These are phyloP conservation scores for Amanita molliuscula DNA, from an alignment of 768 basidiomycete genomes.

Conservation along the genomic window DNA sequence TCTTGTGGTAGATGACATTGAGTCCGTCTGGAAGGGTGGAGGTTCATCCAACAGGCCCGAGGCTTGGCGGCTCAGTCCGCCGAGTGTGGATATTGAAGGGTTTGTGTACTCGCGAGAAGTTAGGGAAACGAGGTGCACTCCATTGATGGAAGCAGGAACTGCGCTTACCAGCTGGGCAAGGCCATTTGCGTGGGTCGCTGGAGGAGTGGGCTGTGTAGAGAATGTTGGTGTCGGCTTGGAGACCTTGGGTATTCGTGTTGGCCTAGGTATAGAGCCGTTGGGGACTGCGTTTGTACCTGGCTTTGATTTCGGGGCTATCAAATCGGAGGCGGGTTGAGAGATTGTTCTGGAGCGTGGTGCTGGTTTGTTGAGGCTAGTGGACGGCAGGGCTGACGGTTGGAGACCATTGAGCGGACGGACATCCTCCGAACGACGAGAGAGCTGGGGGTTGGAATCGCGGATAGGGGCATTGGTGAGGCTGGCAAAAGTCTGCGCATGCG, in stretches of 20 bases:
- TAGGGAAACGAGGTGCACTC: slow-evolving; percentile 10
- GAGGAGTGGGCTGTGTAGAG: slow-evolving; percentile 11
- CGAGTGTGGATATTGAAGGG: slow-evolving; percentile 15
- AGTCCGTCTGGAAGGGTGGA: slow-evolving; percentile 43
- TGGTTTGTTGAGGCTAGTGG: slow-evolving; percentile 16
- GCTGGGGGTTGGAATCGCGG: slow-evolving; percentile 2
- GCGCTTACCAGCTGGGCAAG: slow-evolving; percentile 9
- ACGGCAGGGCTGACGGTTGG: slow-evolving; percentile 10
- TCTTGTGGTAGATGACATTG: slow-evolving; percentile 27
- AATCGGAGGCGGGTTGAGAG: slow-evolving; percentile 46
- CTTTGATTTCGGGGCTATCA: slow-evolving; percentile 18
- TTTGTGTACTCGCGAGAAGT: slow-evolving; percentile 10
- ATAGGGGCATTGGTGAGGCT: slow-evolving; percentile 11
- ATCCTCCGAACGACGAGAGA: slow-evolving; percentile 4
- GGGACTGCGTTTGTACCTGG: slow-evolving; percentile 18
- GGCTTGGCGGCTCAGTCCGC: slow-evolving; percentile 14
- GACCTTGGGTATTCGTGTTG: slow-evolving; percentile 43
- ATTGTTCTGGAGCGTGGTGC: slow-evolving; percentile 51
- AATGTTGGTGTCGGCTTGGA: slow-evolving; percentile 17
- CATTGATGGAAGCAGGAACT: slow-evolving; percentile 12
- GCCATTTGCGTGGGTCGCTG: slow-evolving; percentile 4
- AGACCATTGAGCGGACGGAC: slow-evolving; percentile 1
- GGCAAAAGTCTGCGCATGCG: slow-evolving; percentile 29
- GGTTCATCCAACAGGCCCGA: slow-evolving; percentile 53
- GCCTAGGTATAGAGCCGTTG: slow-evolving; percentile 22